Evolutionary conservation across 345 rosid species (phyloP), one percentile per base, ranked within the genome.

Genomic region (Hypericum perforatum): DNA sequence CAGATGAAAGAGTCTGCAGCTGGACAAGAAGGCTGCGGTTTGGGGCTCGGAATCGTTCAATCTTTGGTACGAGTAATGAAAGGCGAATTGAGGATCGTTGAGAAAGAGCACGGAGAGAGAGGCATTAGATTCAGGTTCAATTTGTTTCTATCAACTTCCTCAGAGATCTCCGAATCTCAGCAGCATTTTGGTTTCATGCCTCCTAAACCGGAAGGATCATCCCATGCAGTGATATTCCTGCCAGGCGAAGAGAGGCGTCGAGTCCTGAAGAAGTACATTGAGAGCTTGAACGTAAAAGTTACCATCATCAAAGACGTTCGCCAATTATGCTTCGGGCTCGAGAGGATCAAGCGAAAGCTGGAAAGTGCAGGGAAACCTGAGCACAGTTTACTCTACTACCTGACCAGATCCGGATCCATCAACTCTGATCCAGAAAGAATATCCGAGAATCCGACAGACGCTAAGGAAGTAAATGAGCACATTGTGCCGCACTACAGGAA

Each of bases 31-130:
- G 76, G 76, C 45, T 42, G 38, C 11, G 73, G 73, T 12, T 53
- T 72, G 39, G 73, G 76, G 54, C 76, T 72, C 9, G 73, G 73
- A 36, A 72, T 67, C 37, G 76, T 72, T 53, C 76, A 72, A 47
- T 67, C 73, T 15, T 52, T 67, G 61, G 76, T 67, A 61, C 43
- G 66, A 38, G 38, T 22, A 42, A 13, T 60, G 76, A 64, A 67
- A 52, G 76, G 70, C 13, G 76, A 72, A 7, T 41, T 72, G 9
- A 54, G 54, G 44, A 72, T 72, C 7, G 70, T 64, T 12, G 76
- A 72, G 22, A 72, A 67, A 56, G 70, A 67, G 43, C 39, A 39
- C 6, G 76, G 69, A 7, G 73, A 67, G 57, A 64, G 54, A 63
- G 76, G 76, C 1, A 53, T 61, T 9, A 60, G 76, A 66, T 72